Percentiles rank a stretch among this genome's conserved stretches.
These are phyloP conservation scores for Schwanniomyces yamadae DNA, from an alignment of 805 yeast species.

Conservation along the genomic window DNA sequence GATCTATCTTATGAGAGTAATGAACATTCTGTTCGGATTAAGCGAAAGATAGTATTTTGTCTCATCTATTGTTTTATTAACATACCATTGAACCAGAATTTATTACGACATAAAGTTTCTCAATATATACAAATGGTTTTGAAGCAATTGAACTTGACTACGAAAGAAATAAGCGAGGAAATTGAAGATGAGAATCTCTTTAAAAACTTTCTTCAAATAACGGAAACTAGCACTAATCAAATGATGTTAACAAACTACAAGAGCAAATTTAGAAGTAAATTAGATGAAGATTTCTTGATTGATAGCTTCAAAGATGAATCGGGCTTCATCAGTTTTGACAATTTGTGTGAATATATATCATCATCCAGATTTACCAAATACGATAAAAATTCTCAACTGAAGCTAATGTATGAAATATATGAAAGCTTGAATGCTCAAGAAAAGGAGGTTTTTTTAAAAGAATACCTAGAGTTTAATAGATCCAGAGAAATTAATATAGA, in stretches of 20 bases:
- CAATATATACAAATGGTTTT: constrained; percentile 7
- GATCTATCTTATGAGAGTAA: not conserved
- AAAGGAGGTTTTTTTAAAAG: constrained; percentile 17
- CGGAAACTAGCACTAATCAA: not conserved
- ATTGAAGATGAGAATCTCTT: constrained; percentile 1
- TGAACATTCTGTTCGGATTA: constrained; percentile 2
- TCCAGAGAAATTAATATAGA: constrained; percentile 31
- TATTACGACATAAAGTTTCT: constrained; percentile 5
- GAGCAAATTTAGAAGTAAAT: not conserved
- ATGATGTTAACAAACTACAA: not conserved
- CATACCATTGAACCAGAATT: not conserved
- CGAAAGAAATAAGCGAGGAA: not conserved
- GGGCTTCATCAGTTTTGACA: constrained; percentile 19
- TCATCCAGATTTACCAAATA: constrained; percentile 13
- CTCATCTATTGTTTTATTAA: constrained; percentile 1
- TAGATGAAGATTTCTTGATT: constrained; percentile 1
- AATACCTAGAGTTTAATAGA: constrained; percentile 23
- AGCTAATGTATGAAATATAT: constrained; percentile 18
- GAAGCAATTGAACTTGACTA: constrained; percentile 4
- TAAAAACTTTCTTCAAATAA: constrained; percentile 3
- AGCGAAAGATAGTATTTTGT: constrained; percentile 1
- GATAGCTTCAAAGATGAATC: constrained; percentile 13
- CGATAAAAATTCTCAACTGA: constrained; percentile 3
- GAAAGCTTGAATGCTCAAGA: constrained; percentile 15
- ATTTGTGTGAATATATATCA: constrained; percentile 23